Evolutionary conservation across 2,329 filamentous ascomycete genomes (phyloP), one percentile per base, ranked within the genome.

Genomic region (Diaporthe vexans): DNA sequence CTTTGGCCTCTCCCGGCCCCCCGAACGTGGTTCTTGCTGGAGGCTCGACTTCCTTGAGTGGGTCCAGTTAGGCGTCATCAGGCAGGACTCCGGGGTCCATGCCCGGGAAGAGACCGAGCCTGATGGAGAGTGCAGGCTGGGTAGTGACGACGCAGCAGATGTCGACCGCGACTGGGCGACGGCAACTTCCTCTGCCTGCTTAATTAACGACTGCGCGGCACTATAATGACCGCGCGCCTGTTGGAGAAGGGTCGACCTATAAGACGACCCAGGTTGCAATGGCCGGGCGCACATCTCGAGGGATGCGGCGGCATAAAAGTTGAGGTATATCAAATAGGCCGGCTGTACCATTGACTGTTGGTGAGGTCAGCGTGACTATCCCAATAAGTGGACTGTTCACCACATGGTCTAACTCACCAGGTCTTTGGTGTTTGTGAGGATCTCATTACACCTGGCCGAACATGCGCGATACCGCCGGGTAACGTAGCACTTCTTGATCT

Each of bases 241-340:
- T 48, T 84, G 82, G 8, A 91, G 83, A 9, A 91, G 83, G 71
- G 80, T 85, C 46, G 82, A 81, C 58, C 88, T 87, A 76, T 87
- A 84, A 3, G 85, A 80, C 0, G 87, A 87, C 2, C 84, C 84
- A 15, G 84, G 81, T 21, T 85, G 84, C 10, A 90, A 81, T 48
- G 85, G 83, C 37, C 86, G 85, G 1, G 88, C 88, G 77, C 89
- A 88, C 83, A 88, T 87, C 78, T 91, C 90, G 56, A 90, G 84
- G 19, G 89, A 88, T n/a, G 85, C 87, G 26, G 90, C 90, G n/a
- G 89, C 89, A 76, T 91, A 91, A 79, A 91, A 91, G 79, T 90
- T 86, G 8, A 91, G 84, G 75, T 90, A 91, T 76, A 91, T 88
- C 46, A 90, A 83, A 78, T 91, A 88, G 9, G 88, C 82, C 2